phyloP scores from a whole-genome alignment of 2,329 filamentous ascomycete genomes.

The Penicillium sp. region DNA sequence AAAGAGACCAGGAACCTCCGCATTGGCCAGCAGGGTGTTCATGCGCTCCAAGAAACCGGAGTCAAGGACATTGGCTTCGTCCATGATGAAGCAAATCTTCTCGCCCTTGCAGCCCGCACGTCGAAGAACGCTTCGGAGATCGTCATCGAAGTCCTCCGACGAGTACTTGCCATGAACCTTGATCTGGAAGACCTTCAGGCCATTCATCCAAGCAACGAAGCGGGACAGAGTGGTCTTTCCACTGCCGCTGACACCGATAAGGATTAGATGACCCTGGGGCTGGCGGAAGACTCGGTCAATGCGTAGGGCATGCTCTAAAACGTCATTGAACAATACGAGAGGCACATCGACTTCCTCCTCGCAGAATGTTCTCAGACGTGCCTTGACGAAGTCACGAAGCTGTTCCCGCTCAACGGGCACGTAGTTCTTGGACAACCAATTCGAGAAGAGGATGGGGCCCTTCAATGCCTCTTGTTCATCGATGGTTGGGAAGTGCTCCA shows the following conservation, averaged over 20 bases:
- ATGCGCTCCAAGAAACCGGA: slow-evolving; percentile 98
- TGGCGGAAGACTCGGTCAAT: slow-evolving; percentile 99
- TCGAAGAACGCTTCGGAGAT: slow-evolving; percentile 86
- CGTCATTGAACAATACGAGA: slow-evolving; percentile 98
- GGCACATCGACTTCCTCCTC: slow-evolving; percentile 99
- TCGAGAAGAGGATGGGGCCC: slow-evolving; percentile 94
- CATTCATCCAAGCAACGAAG: slow-evolving; percentile 99
- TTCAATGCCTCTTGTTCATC: slow-evolving; percentile 83
- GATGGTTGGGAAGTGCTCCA: slow-evolving; percentile 92
- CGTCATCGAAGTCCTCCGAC: slow-evolving; percentile 96
- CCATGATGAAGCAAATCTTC: slow-evolving; percentile 99
- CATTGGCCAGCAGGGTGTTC: slow-evolving; percentile 97
- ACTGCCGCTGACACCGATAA: slow-evolving; percentile 97
- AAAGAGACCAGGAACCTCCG: slow-evolving; percentile 97
- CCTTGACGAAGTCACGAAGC: slow-evolving; percentile 94
- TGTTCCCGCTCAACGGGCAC: slow-evolving; percentile 93
- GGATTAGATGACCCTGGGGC: slow-evolving; percentile 93
- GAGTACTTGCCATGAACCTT: slow-evolving; percentile 99
- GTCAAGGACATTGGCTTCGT: slow-evolving; percentile 96
- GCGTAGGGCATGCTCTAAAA: slow-evolving; percentile 92
- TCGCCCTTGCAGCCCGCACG: slow-evolving; percentile 96
- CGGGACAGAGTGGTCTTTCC: slow-evolving; percentile 97
- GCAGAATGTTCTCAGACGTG: slow-evolving; percentile 93
- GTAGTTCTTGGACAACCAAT: slow-evolving; percentile 99
- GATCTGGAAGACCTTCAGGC: slow-evolving; percentile 97